Evolutionary conservation across 192 early-diverging fungal species (phyloP).

Genomic region (Coemansia umbellata): DNA sequence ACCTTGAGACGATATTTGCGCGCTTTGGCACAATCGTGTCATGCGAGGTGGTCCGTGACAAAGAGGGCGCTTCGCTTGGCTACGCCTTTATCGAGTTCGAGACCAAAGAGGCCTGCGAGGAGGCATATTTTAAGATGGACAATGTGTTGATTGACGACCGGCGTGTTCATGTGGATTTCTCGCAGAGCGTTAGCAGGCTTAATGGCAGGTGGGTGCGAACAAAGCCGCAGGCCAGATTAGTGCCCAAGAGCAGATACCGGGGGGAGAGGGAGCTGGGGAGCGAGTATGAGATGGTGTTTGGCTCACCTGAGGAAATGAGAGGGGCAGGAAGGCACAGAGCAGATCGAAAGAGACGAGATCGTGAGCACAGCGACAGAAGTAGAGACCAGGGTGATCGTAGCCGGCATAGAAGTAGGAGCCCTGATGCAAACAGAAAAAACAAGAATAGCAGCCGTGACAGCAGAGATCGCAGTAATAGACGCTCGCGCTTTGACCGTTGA

Average conservation of each 20-base stretch:
- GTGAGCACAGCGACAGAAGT: neutral
- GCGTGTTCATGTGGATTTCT: conserved; percentile 96
- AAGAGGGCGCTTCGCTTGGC: conserved; percentile 75
- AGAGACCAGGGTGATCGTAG: neutral
- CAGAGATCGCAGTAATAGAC: neutral
- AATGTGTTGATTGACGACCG: conserved; percentile 95
- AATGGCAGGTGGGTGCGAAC: conserved; percentile 70
- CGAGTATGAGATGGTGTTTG: conserved; percentile 40
- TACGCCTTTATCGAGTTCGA: conserved; percentile 98
- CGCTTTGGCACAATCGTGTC: conserved; percentile 85
- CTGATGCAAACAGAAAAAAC: neutral
- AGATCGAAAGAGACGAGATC: neutral
- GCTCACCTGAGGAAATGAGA: neutral
- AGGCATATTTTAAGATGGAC: conserved; percentile 97
- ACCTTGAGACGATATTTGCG: conserved; percentile 89
- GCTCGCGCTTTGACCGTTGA: neutral
- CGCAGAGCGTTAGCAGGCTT: conserved; percentile 86
- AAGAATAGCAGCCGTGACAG: neutral
- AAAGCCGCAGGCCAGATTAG: neutral
- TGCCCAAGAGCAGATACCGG: conserved; percentile 14
- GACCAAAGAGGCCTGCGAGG: conserved; percentile 79
- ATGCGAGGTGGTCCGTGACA: conserved; percentile 89
- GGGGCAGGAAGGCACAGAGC: neutral
- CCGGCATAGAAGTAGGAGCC: conserved; percentile 4
- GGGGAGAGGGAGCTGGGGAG: neutral